Evolutionary conservation across 345 rosid species (phyloP).

Genomic region (Camelina neglecta): DNA sequence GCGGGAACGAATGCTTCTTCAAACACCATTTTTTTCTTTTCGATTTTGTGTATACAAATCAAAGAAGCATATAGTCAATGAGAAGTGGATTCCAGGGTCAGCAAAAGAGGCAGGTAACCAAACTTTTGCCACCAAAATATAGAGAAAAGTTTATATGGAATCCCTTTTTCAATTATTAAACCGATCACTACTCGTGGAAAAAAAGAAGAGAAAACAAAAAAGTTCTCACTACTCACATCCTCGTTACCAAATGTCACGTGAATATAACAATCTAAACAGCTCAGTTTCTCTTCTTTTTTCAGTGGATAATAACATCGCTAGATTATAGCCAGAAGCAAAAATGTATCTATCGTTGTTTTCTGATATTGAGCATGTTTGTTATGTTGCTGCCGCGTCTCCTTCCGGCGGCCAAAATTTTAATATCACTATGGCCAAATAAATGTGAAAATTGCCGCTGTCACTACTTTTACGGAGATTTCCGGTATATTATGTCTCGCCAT

Average conservation of each 20-base stretch:
- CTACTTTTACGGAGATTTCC: no score
- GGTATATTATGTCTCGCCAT: no score
- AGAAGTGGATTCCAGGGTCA: constrained; percentile 47
- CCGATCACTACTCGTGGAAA: constrained; percentile 28
- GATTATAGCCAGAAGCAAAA: neutral
- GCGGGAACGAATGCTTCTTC: constrained; percentile 44
- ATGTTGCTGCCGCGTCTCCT: no score
- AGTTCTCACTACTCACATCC: constrained; percentile 13
- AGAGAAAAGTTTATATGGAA: constrained; percentile 30
- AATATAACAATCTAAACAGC: constrained; percentile 17
- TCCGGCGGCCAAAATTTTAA: no score
- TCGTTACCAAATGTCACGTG: neutral
- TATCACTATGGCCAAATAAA: no score
- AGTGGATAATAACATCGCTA: constrained; percentile 19
- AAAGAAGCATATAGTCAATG: constrained; percentile 41
- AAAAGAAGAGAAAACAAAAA: neutral
- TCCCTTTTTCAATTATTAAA: constrained; percentile 41
- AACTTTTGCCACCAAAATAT: constrained; percentile 37
- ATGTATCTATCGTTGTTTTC: neutral
- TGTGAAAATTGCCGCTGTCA: no score
- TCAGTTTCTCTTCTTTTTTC: neutral
- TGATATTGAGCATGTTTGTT: neutral
- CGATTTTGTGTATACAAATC: constrained; percentile 10
- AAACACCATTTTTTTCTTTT: constrained; percentile 21
- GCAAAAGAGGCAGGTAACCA: constrained; percentile 44